Evolutionary conservation across 345 rosid species (phyloP).

Genomic region (Euclidium syriacum): DNA sequence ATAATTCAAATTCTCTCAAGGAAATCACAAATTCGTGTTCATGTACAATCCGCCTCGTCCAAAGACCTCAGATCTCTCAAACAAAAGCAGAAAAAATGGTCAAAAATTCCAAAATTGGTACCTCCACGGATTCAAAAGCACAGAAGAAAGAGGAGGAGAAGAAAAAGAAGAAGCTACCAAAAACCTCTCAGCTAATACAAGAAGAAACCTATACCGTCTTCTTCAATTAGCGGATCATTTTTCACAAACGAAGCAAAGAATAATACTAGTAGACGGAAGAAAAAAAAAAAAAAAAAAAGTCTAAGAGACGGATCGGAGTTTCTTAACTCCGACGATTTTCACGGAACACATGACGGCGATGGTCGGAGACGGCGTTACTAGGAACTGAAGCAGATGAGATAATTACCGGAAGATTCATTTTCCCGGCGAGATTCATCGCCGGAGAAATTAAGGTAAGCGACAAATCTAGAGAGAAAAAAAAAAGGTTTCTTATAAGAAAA

Average conservation of each 20-base stretch:
- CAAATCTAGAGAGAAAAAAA: neutral
- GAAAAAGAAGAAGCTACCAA: slow-evolving; percentile 24
- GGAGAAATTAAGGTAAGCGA: slow-evolving; percentile 15
- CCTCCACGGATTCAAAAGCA: neutral
- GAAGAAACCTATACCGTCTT: slow-evolving; percentile 21
- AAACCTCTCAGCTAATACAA: slow-evolving; percentile 29
- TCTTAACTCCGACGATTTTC: slow-evolving; percentile 34
- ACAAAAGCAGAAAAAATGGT: neutral
- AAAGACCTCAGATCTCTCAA: slow-evolving; percentile 16
- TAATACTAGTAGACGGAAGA: neutral
- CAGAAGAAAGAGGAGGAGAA: slow-evolving; percentile 1
- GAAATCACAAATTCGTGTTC: slow-evolving; percentile 12
- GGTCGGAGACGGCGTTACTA: slow-evolving; percentile 52
- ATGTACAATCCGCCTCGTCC: slow-evolving; percentile 13
- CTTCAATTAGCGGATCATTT: slow-evolving; percentile 30
- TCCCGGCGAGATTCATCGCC: slow-evolving; percentile 44
- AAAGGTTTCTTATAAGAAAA: neutral
- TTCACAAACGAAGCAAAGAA: slow-evolving; percentile 32
- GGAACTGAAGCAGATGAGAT: slow-evolving; percentile 20
- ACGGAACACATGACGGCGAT: slow-evolving; percentile 69
- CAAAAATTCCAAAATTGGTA: slow-evolving; percentile 9
- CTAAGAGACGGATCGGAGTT: slow-evolving; percentile 10
- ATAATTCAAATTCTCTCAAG: slow-evolving; percentile 8
- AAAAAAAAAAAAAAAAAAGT: neutral
- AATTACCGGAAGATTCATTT: slow-evolving; percentile 43